Evolutionary conservation across 2,329 filamentous ascomycete genomes (phyloP).

Genomic region (Fusarium duplospermum): DNA sequence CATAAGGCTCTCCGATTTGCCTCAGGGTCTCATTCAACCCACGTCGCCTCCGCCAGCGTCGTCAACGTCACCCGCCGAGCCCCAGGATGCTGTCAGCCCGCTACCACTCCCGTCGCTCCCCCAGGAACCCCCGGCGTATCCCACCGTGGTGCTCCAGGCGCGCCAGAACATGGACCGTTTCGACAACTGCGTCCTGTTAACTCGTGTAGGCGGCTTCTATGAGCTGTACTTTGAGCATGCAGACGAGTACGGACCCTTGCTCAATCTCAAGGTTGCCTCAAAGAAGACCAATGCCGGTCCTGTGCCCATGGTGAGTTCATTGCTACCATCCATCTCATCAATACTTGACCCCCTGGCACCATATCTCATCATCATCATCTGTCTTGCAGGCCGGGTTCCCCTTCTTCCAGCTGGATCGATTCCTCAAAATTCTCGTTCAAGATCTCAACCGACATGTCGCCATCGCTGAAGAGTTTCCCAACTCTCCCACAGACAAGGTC

Average conservation of each 20-base stretch:
- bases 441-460: slow-evolving; percentile 92
- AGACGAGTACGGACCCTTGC: slow-evolving; percentile 84
- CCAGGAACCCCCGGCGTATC: slow-evolving; percentile 70
- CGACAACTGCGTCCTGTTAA: slow-evolving; percentile 89
- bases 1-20: slow-evolving; percentile 67
- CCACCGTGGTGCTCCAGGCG: slow-evolving; percentile 89
- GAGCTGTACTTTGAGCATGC: slow-evolving; percentile 98
- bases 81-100: slow-evolving; percentile 33
- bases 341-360: slow-evolving; percentile 6
- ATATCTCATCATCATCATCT: slow-evolving; percentile 31
- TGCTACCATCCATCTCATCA: slow-evolving; percentile 14
- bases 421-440: slow-evolving; percentile 91
- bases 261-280: slow-evolving; percentile 87
- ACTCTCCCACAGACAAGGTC: slow-evolving; percentile 74
- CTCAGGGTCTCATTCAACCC: slow-evolving; percentile 60
- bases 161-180: slow-evolving; percentile 91
- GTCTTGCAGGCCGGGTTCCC: slow-evolving; percentile 83
- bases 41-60: slow-evolving; percentile 31
- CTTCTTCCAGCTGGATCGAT: slow-evolving; percentile 90
- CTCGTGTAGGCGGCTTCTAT: slow-evolving; percentile 94
- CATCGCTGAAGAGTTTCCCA: slow-evolving; percentile 91
- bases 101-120: slow-evolving; percentile 51
- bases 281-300: slow-evolving; percentile 83
- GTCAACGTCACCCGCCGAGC: slow-evolving; percentile 25
- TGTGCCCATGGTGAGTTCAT: slow-evolving; percentile 80